These are phyloP conservation scores for Aspergillus sp. DNA, from an alignment of 2,329 filamentous ascomycete genomes.

Conservation along the genomic window DNA sequence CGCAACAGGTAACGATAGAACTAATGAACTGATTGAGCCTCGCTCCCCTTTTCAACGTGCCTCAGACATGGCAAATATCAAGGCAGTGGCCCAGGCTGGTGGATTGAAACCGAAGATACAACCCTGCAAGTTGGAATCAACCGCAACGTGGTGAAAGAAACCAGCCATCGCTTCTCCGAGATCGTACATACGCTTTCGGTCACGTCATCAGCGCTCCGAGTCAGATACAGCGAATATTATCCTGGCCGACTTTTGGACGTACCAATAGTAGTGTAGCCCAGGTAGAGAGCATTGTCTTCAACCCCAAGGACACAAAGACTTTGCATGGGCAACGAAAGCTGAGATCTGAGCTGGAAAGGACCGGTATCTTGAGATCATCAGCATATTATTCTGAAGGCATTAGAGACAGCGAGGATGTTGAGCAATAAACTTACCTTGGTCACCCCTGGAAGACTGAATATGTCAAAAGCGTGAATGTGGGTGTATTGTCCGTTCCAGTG, in stretches of 20 bases:
- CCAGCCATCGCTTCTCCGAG: neutral
- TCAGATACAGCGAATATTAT: neutral
- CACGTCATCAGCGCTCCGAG: neutral
- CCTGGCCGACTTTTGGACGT: neutral
- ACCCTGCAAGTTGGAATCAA: neutral
- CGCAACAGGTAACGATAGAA: neutral
- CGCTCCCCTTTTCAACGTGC: neutral
- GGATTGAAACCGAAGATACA: neutral
- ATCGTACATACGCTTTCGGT: too few species aligned
- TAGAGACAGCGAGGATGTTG: neutral
- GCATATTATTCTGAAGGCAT: neutral
- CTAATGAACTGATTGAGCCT: neutral
- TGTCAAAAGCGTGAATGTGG: neutral
- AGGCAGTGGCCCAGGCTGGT: neutral
- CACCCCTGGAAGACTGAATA: neutral
- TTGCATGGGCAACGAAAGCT: neutral
- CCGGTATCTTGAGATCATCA: neutral
- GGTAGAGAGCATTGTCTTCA: neutral
- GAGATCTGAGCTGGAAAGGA: slow-evolving; percentile 1
- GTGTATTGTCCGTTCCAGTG: neutral
- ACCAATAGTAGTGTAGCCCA: neutral
- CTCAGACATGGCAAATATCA: neutral
- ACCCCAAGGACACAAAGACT: neutral
- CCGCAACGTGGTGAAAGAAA: neutral
- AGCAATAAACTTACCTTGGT: neutral